Percentiles rank a stretch among this genome's conserved stretches.
phyloP scores from a whole-genome alignment of 106 monocot species.

The Gastrodia elata region DNA sequence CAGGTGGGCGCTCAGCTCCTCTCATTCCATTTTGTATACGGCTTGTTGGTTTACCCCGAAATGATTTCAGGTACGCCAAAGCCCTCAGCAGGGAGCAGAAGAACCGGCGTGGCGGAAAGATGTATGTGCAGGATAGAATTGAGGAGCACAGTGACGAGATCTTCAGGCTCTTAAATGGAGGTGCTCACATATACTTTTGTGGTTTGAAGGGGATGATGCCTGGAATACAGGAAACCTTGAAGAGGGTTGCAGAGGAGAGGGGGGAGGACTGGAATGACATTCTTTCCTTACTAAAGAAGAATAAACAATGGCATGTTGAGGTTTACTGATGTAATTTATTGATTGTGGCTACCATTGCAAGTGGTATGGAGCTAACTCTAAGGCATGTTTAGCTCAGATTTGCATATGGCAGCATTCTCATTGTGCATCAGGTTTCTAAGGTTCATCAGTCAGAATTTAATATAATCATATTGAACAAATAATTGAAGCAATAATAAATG shows the following conservation, averaged over 20 bases:
- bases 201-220: conserved; percentile 99
- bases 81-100: conserved; percentile 90
- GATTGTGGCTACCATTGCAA: too few species aligned
- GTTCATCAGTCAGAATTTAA: too few species aligned
- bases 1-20: conserved; percentile 51
- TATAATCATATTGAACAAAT: too few species aligned
- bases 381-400: too few species aligned
- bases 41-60: neutral
- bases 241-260: conserved; percentile 79
- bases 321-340: conserved; percentile 40
- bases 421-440: too few species aligned
- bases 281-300: conserved; percentile 81
- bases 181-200: conserved; percentile 97
- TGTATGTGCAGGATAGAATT: conserved; percentile 98
- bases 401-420: too few species aligned
- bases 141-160: conserved; percentile 94
- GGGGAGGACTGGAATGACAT: conserved; percentile 89
- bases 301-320: conserved; percentile 99
- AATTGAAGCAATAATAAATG: too few species aligned
- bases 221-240: conserved; percentile 88
- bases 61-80: conserved; percentile 45
- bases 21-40: neutral
- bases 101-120: conserved; percentile 81
- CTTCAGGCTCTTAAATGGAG: conserved; percentile 83
- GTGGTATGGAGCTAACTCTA: too few species aligned